Percentiles rank a stretch among this genome's conserved stretches.
These are phyloP conservation scores for Heritiera fomes DNA, from an alignment of 345 rosid species.

Conservation along the genomic window DNA sequence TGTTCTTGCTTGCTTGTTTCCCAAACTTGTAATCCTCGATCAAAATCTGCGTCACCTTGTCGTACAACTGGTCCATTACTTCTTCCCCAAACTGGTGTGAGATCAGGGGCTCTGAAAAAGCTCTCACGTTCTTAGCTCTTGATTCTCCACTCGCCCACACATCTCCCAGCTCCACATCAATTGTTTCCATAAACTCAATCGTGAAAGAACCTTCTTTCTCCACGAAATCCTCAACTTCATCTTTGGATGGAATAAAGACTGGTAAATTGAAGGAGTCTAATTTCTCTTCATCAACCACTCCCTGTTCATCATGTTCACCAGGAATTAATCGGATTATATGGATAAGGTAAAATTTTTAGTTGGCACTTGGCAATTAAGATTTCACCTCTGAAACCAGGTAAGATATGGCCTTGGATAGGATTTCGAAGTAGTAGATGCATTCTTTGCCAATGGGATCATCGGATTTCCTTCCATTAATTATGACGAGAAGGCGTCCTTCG, in stretches of 20 bases:
- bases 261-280: neutral
- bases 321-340: too few relatives aligned
- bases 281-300: neutral
- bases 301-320: neutral
- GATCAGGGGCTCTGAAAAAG: neutral
- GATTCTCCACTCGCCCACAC: neutral
- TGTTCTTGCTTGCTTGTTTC: neutral
- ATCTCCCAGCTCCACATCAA: neutral
- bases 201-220: neutral
- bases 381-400: neutral
- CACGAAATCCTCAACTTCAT: neutral
- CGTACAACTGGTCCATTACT: neutral
- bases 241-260: neutral
- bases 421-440: neutral
- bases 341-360: too few relatives aligned
- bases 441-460: neutral
- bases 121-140: neutral
- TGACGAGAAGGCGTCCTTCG: neutral
- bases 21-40: neutral
- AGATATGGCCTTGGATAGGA: neutral
- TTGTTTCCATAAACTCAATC: neutral
- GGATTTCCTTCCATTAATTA: neutral
- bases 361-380: too few relatives aligned
- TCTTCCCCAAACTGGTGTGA: neutral
- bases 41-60: neutral